A percentile compares a stretch with the other conserved stretches of the same genome.
Evolutionary conservation across 2,329 filamentous ascomycete genomes (phyloP).

Genomic region (Talaromyces sp.): DNA sequence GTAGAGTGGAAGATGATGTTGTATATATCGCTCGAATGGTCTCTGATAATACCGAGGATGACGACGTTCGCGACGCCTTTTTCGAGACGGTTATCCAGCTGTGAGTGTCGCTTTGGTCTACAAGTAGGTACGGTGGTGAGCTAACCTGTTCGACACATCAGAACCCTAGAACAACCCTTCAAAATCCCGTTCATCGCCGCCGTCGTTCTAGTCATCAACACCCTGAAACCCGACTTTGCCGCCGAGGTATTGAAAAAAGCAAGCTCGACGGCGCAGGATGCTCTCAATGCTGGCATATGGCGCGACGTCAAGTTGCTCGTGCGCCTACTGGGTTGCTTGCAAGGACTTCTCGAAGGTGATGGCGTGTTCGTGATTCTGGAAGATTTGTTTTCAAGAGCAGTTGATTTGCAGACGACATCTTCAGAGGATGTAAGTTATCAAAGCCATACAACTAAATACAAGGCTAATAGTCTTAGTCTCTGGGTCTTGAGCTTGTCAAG

Average conservation of each 20-base stretch:
- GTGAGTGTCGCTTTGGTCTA: conserved; percentile 39
- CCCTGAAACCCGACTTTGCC: conserved; percentile 70
- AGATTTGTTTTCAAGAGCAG: conserved; percentile 87
- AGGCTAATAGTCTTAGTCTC: conserved; percentile 41
- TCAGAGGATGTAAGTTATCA: conserved; percentile 74
- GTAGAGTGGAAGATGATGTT: conserved; percentile 75
- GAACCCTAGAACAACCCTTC: conserved; percentile 82
- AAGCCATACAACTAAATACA: too few species aligned
- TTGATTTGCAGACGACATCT: conserved; percentile 86
- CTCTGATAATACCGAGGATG: conserved; percentile 80
- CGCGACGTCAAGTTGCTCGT: conserved; percentile 85
- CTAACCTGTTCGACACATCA: conserved; percentile 26
- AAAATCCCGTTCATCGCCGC: conserved; percentile 95
- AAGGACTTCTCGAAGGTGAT: conserved; percentile 74
- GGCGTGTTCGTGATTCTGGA: conserved; percentile 82
- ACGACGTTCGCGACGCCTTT: conserved; percentile 70
- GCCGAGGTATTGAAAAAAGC: conserved; percentile 66
- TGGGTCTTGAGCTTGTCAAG: conserved; percentile 84
- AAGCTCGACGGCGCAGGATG: conserved; percentile 60
- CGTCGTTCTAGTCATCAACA: conserved; percentile 75
- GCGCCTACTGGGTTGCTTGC: conserved; percentile 83
- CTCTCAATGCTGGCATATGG: conserved; percentile 74
- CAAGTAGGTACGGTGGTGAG: not conserved
- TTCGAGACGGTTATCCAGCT: conserved; percentile 72
- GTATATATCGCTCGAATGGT: conserved; percentile 71